Base-by-base conservation (phyloP, 1,139 yeast species). In the Yamadazyma sp. region DNA sequence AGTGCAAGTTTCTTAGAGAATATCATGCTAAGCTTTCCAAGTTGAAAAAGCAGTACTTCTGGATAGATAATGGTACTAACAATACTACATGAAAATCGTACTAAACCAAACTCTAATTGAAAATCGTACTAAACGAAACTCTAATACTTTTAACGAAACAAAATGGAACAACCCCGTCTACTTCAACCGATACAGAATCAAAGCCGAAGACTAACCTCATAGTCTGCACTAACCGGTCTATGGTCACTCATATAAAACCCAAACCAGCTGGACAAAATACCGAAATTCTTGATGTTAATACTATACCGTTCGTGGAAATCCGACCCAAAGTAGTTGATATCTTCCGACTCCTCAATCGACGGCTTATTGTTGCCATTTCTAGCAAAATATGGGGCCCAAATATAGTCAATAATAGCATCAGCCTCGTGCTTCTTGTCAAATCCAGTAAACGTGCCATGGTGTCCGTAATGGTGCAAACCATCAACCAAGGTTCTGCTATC, bases 231-330 rank as follows among this genome's bases (percentile, higher is more conserved):
- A 11, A 76, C 66, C 0, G 82, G 82, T 31, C 82, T 61, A 51
- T 77, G 82, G 49, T 77, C 82, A 47, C 80, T 73, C 52, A 72
- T 65, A 41, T 62, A 70, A 22, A 56, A 51, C 3, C 67, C 68
- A 44, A 59, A 76, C 42, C 64, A 59, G 22, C 74, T 69, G 38
- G 70, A 73, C 28, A 76, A 56, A 41, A 78, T 67, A 1, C 69
- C 81, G 54, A 64, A 75, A 11, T 62, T 58, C 24, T 48, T 45
- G 21, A 63, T 48, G 29, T 40, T 43, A 13, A 64, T 44, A 22
- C 41, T 47, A 39, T 62, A 60, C n/a, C 33, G 37, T 0, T 40
- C 38, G 29, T 51, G 57, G 33, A 44, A 41, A 16, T 43, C 42
- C 7, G 38, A 37, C 12, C 37, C 29, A 31, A 34, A 40, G 28